Evolutionary conservation across 805 yeast genomes (phyloP), one percentile per base, ranked within the genome.

Genomic region (Wilhelminamyces savonicus): DNA sequence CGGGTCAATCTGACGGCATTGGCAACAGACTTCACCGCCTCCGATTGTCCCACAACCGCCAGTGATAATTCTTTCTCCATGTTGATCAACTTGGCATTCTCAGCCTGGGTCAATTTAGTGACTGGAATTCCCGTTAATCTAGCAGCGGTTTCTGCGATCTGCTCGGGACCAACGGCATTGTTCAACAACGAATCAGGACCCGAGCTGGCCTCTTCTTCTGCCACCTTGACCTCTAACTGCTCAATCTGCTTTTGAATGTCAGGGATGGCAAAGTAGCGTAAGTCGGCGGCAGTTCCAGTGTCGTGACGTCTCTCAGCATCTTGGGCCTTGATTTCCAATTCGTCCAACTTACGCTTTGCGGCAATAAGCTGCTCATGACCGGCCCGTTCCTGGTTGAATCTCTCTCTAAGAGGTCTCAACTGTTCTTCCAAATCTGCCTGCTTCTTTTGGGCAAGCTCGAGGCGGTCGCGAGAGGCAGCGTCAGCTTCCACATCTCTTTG

Each of bases 271-370:
- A 86, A 92, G 68, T 88, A 92, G 57, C 95, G 76, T 56, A 92
- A 71, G 60, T 92, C 98, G 13, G 98, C 97, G 30, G 94, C 95
- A 8, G 96, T 73, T 5, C 82, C 90, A 20, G 87, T 85, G 55
- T 92, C 98, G 41, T 84, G 84, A 53, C 97, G 82, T 71, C 98
- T 85, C 57, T 90, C 97, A 15, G 98, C 98, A 60, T 92, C 97
- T 32, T 67, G 71, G 4, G 97, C 97, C 62, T 92, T 92, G 53
- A 74, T 78, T 52, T 86, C 95, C 48, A 92, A 71, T 41, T 92
- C 97, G 47, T 90, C 97, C 43, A 92, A 71, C 58, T 82, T 85
- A 62, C 86, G 76, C 68, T 90, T 88, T 30, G 94, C 88, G 25
- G 78, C 68, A 31, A 92, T 90, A 50, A 92, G 74, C 56, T 85